phyloP scores from a whole-genome alignment of 2,329 filamentous ascomycete genomes.

The Spiromastix sp. region DNA sequence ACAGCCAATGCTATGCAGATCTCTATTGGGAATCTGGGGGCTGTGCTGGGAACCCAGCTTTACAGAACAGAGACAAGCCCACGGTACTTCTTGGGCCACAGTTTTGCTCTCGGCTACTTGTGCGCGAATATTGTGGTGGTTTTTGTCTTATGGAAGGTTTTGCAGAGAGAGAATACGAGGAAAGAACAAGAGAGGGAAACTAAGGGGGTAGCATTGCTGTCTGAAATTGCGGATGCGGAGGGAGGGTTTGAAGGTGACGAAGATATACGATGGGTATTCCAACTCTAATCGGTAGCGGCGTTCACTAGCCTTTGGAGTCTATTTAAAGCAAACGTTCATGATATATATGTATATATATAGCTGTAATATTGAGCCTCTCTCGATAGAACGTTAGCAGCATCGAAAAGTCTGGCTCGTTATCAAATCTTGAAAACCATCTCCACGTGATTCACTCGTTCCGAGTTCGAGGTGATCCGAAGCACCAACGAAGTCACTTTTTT shows the following conservation, averaged over 20 bases:
- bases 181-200: conserved; percentile 40
- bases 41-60: conserved; percentile 59
- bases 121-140: conserved; percentile 48
- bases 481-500: too few species aligned
- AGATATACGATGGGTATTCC: conserved; percentile 57
- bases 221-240: conserved; percentile 40
- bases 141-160: conserved; percentile 40
- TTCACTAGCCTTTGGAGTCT: too few species aligned
- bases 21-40: conserved; percentile 58
- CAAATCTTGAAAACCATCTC: too few species aligned
- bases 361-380: too few species aligned
- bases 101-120: conserved; percentile 55
- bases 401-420: too few species aligned
- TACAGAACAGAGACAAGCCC: conserved; percentile 53
- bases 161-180: conserved; percentile 48
- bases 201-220: conserved; percentile 19
- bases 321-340: too few species aligned
- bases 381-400: too few species aligned
- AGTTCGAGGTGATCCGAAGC: too few species aligned
- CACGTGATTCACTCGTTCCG: too few species aligned
- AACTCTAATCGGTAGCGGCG: conserved; percentile 42
- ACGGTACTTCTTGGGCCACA: conserved; percentile 56
- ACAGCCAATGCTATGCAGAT: conserved; percentile 63
- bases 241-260: conserved; percentile 51
- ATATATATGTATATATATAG: too few species aligned